These are phyloP conservation scores for Suillus luteus DNA, from an alignment of 768 basidiomycete species.

Conservation along the genomic window DNA sequence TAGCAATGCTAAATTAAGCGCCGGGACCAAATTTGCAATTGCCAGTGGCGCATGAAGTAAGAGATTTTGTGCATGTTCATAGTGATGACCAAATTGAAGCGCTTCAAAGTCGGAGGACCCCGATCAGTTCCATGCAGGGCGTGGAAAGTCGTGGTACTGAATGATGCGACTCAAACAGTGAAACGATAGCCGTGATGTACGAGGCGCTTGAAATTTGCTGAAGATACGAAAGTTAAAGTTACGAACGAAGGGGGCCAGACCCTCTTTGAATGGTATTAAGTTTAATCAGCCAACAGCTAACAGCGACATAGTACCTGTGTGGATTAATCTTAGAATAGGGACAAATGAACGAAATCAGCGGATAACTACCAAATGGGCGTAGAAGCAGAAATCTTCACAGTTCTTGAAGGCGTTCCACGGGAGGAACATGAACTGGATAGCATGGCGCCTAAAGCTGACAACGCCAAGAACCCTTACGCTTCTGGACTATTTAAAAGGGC, in stretches of 20 bases:
- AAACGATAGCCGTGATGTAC: not conserved
- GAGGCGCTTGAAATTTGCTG: not conserved
- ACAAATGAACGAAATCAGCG: not conserved
- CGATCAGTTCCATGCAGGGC: not conserved
- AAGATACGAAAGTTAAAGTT: not conserved
- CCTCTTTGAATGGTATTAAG: not conserved
- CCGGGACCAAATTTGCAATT: slow-evolving; percentile 25
- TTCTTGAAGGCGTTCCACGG: not conserved
- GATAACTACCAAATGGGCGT: not conserved
- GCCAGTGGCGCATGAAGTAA: slow-evolving; percentile 8
- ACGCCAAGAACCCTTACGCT: not conserved
- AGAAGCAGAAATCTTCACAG: not conserved
- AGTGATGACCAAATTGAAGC: not conserved
- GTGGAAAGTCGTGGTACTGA: not conserved
- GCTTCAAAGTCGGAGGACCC: not conserved
- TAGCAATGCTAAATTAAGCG: slow-evolving; percentile 29
- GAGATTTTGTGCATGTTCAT: not conserved
- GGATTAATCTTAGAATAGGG: not conserved
- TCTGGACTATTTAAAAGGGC: not conserved
- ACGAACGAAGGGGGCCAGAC: too few species aligned
- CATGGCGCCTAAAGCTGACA: not conserved
- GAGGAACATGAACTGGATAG: not conserved
- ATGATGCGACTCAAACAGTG: not conserved
- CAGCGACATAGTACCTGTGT: not conserved
- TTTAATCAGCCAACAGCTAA: not conserved